Evolutionary conservation across 768 basidiomycete genomes (phyloP).

Genomic region (Exidia glandulosa): DNA sequence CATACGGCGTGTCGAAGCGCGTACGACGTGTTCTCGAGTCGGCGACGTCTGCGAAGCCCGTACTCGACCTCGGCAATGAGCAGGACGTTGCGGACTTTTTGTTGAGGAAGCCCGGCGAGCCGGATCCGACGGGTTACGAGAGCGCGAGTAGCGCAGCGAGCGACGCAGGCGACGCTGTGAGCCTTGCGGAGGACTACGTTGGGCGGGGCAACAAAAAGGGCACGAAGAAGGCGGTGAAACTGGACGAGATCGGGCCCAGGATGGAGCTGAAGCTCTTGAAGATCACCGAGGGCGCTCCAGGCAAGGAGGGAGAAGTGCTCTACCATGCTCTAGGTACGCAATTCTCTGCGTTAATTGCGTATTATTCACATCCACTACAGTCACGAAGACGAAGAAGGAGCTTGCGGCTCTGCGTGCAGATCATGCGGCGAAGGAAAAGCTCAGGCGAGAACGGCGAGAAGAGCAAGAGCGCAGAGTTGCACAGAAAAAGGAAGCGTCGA

Average conservation of each 20-base stretch:
- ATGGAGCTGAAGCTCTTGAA: slow-evolving; percentile 91
- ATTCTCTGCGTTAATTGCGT: neutral
- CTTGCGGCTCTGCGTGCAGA: slow-evolving; percentile 52
- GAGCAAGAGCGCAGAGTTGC: slow-evolving; percentile 89
- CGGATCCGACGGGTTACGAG: slow-evolving; percentile 62
- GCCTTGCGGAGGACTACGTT: slow-evolving; percentile 86
- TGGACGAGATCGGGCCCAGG: slow-evolving; percentile 91
- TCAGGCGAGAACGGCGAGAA: slow-evolving; percentile 66
- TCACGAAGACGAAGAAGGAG: slow-evolving; percentile 82
- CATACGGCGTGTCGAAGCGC: slow-evolving; percentile 86
- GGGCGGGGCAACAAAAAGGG: slow-evolving; percentile 91
- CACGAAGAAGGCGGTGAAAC: slow-evolving; percentile 76
- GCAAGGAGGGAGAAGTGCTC: slow-evolving; percentile 85
- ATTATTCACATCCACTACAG: slow-evolving; percentile 30
- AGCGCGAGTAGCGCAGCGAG: slow-evolving; percentile 71
- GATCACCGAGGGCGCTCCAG: slow-evolving; percentile 88
- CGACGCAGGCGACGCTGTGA: slow-evolving; percentile 73
- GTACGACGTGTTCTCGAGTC: slow-evolving; percentile 80
- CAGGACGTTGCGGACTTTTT: slow-evolving; percentile 95
- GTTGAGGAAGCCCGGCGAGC: slow-evolving; percentile 55
- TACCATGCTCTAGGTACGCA: slow-evolving; percentile 89
- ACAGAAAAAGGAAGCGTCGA: slow-evolving; percentile 51
- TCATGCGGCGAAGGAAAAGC: slow-evolving; percentile 65
- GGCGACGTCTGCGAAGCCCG: slow-evolving; percentile 20
- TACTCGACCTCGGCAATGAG: slow-evolving; percentile 79